Conservation (phyloP, 2,329 filamentous ascomycete species). For the Orbilia ellipsospora region DNA sequence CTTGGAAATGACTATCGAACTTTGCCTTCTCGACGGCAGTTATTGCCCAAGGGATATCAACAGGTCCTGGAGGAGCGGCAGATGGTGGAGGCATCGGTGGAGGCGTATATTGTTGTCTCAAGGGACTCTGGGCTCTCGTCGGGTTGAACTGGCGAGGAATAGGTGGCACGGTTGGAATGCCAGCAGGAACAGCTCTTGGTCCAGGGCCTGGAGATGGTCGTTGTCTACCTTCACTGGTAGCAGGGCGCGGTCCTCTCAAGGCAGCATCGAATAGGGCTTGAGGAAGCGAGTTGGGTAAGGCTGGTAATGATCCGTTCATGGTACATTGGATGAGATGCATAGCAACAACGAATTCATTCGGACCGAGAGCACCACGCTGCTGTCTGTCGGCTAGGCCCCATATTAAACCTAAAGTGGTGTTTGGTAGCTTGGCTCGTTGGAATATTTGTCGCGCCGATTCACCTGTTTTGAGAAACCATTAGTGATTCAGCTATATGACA, state of each 20-base stretch:
- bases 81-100: constrained; percentile 65
- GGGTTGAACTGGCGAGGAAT: constrained; percentile 83
- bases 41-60: constrained; percentile 80
- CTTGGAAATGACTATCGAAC: constrained; percentile 87
- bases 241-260: constrained; percentile 71
- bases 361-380: constrained; percentile 84
- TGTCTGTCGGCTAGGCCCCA: constrained; percentile 96
- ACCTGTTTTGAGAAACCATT: constrained; percentile 64
- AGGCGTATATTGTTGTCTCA: constrained; percentile 66
- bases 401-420: constrained; percentile 90
- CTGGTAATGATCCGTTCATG: constrained; percentile 83
- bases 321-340: constrained; percentile 96
- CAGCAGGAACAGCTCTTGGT: constrained; percentile 66
- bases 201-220: constrained; percentile 65
- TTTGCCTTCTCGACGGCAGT: constrained; percentile 83
- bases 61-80: constrained; percentile 62
- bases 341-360: constrained; percentile 94
- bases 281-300: constrained; percentile 81
- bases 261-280: constrained; percentile 91
- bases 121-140: constrained; percentile 71
- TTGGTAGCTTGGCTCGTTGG: constrained; percentile 88
- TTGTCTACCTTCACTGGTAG: constrained; percentile 60
- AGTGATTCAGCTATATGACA: too few species aligned
- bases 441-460: constrained; percentile 94
- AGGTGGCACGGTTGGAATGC: constrained; percentile 68